Evolutionary conservation across 441 rosid genomes (phyloP), one percentile per base, ranked within the genome.

Genomic region (Macaranga tanarius): DNA sequence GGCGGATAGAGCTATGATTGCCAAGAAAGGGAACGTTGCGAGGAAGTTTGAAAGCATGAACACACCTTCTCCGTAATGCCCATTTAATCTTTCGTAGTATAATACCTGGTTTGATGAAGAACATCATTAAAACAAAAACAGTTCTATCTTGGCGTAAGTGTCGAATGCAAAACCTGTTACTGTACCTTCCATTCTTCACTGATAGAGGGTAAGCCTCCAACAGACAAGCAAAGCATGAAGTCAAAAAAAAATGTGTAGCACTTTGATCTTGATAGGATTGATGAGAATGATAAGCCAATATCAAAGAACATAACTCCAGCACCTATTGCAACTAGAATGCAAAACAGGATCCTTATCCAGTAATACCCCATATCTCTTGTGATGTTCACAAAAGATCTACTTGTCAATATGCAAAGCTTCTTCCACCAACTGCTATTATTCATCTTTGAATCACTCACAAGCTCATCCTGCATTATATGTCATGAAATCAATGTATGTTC

Each of bases 21-120:
- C 75, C 80, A 89, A 64, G 82, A 87, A 93, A 40, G 97, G 95
- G 61, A 83, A 77, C 11, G 97, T 87, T 45, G 98, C 83, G 63
- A 91, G 66, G 78, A 86, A 86, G 78, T 93, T 91, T 16, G 97
- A 83, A 60, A 91, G 34, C 48, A 86, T 77, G 72, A 87, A 90
- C 10, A 84, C 92, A 3, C 85, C 85, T 79, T 90, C 87, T 12
- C 90, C 92, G 19, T 91, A 91, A 69, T 93, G 85, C 58, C 97
- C 91, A 2, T 88, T 93, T 71, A 81, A 80, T 77, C 93, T 86
- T 78, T 93, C 98, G n/a, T 88, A 71, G 71, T 82, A 52, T 67
- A 84, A 83, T 67, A 91, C 90, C 97, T 89, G 79, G 5, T n/a
- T 38, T 15, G 2, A 22, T 44, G 8, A 20, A 9, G 52, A 11